Conservation (phyloP, 768 basidiomycete genomes). For the Auriscalpium vulgare region DNA sequence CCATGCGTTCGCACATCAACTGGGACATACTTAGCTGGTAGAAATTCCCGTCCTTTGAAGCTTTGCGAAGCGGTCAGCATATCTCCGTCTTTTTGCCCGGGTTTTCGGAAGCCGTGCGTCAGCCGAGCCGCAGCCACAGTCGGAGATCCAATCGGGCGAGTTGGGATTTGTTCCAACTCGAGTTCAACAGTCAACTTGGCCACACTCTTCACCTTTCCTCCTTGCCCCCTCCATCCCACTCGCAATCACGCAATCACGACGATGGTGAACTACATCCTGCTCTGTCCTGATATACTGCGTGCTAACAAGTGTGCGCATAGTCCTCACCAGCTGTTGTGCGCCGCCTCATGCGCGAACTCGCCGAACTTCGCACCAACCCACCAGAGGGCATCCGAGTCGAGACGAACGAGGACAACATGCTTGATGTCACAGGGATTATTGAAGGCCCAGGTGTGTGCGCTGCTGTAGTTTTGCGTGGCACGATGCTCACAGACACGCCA, state of each 20-base stretch:
- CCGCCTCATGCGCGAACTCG: slow-evolving; percentile 81
- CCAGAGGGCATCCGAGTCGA: slow-evolving; percentile 90
- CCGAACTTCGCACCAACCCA: slow-evolving; percentile 71
- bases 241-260: not conserved
- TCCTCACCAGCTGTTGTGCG: slow-evolving; percentile 58
- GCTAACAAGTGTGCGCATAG: slow-evolving; percentile 22
- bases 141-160: slow-evolving; percentile 1
- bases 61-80: too few relatives aligned
- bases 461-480: slow-evolving; percentile 4
- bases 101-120: too few relatives aligned
- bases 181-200: not conserved
- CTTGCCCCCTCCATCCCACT: not conserved
- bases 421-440: slow-evolving; percentile 82
- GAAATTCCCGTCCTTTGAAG: too few relatives aligned
- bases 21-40: too few relatives aligned
- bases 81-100: too few relatives aligned
- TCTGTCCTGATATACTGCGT: not conserved
- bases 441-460: slow-evolving; percentile 73
- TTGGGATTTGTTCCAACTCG: not conserved
- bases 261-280: not conserved
- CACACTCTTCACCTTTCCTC: not conserved
- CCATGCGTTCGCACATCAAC: too few relatives aligned
- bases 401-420: slow-evolving; percentile 80
- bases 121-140: not conserved
- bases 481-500: slow-evolving; percentile 21